These are phyloP conservation scores for Monosporascus sp. DNA, from an alignment of 2,329 filamentous ascomycete genomes.

Conservation along the genomic window DNA sequence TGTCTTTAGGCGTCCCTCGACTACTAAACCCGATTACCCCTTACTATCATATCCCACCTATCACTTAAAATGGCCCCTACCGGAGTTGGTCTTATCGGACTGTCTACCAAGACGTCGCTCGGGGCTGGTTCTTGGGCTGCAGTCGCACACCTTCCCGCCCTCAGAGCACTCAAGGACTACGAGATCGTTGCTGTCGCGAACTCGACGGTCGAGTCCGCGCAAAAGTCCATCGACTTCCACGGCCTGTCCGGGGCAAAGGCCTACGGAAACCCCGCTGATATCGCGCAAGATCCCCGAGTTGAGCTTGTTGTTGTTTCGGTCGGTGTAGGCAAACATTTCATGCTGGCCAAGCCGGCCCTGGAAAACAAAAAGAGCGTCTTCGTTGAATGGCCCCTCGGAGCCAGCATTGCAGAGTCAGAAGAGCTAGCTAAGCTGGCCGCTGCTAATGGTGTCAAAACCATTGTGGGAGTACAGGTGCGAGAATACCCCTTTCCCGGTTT, in stretches of 20 bases:
- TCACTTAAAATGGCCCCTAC: conserved; percentile 18
- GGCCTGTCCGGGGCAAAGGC: conserved; percentile 29
- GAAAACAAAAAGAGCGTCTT: conserved; percentile 41
- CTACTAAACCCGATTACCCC: too few species aligned
- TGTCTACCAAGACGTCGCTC: conserved; percentile 4
- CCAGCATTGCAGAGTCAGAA: conserved; percentile 33
- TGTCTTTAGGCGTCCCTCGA: too few species aligned
- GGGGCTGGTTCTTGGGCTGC: conserved; percentile 27
- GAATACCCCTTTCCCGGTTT: too few species aligned
- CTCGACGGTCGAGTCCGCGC: conserved; percentile 35
- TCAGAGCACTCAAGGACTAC: conserved; percentile 31
- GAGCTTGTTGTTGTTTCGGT: conserved; percentile 42
- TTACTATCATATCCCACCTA: neutral
- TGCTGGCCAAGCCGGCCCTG: conserved; percentile 34
- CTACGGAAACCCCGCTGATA: conserved; percentile 34
- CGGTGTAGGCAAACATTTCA: conserved; percentile 36
- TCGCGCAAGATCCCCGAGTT: conserved; percentile 40
- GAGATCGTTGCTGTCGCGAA: conserved; percentile 46
- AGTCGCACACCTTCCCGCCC: conserved; percentile 31
- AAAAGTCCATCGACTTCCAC: conserved; percentile 34
- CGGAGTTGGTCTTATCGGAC: conserved; percentile 20
- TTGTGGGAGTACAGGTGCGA: conserved; percentile 32
- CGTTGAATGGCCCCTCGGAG: conserved; percentile 44
- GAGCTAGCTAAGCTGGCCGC: conserved; percentile 36
- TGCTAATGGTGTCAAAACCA: conserved; percentile 33